phyloP scores from a whole-genome alignment of 2,329 filamentous ascomycete species.

The Volutella citrinella region DNA sequence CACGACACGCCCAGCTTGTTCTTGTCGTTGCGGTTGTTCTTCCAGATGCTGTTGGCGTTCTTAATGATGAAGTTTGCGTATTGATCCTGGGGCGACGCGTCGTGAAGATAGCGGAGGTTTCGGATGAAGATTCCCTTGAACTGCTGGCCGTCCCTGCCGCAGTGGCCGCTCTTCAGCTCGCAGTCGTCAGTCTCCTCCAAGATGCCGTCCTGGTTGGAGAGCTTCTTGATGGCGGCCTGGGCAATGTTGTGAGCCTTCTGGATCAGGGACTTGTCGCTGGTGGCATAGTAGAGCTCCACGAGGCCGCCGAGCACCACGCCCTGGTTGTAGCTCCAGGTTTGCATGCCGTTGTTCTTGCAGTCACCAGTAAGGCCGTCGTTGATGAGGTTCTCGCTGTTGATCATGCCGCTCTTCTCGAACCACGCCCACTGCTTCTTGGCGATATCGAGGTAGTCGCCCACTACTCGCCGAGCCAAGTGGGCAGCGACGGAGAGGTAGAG shows the following conservation, averaged over 20 bases:
- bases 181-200: slow-evolving; percentile 38
- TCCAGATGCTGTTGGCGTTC: slow-evolving; percentile 67
- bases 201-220: slow-evolving; percentile 44
- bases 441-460: slow-evolving; percentile 43
- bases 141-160: slow-evolving; percentile 52
- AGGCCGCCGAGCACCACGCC: slow-evolving; percentile 55
- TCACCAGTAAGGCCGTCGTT: slow-evolving; percentile 49
- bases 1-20: slow-evolving; percentile 61
- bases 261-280: slow-evolving; percentile 39
- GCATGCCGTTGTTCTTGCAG: slow-evolving; percentile 51
- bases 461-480: slow-evolving; percentile 48
- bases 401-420: slow-evolving; percentile 50
- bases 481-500: slow-evolving; percentile 53
- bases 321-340: slow-evolving; percentile 57
- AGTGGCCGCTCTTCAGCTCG: slow-evolving; percentile 33
- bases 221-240: slow-evolving; percentile 44
- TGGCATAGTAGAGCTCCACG: slow-evolving; percentile 48
- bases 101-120: slow-evolving; percentile 59
- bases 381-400: slow-evolving; percentile 48
- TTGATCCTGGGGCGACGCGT: slow-evolving; percentile 43
- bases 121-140: slow-evolving; percentile 73
- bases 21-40: slow-evolving; percentile 47
- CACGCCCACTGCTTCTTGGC: slow-evolving; percentile 52
- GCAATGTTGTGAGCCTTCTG: slow-evolving; percentile 46
- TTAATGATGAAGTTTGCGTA: slow-evolving; percentile 54